These are phyloP conservation scores for Boletus coccyginus DNA, from an alignment of 768 basidiomycete species.

Conservation along the genomic window DNA sequence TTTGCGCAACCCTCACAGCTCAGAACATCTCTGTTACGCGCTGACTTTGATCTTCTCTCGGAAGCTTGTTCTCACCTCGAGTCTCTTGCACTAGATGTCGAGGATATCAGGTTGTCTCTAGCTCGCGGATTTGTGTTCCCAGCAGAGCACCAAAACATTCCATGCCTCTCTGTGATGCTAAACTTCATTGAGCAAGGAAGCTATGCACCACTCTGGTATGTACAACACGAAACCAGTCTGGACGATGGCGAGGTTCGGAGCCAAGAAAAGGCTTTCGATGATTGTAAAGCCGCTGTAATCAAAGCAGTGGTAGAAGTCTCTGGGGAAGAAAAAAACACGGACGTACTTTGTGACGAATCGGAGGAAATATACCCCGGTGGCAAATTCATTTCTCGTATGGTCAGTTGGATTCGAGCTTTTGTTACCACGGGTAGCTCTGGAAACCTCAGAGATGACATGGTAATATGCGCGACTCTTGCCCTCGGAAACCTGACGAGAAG, in stretches of 20 bases:
- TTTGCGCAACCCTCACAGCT: conserved; percentile 41
- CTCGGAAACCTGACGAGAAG: conserved; percentile 78
- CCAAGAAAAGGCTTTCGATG: conserved; percentile 71
- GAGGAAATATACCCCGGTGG: conserved; percentile 60
- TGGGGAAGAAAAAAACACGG: conserved; percentile 75
- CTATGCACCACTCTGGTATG: conserved; percentile 66
- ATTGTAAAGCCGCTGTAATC: conserved; percentile 83
- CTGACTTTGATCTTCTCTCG: conserved; percentile 72
- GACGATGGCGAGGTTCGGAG: conserved; percentile 47
- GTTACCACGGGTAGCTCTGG: conserved; percentile 36
- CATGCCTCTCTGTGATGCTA: conserved; percentile 62
- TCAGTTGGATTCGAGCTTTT: conserved; percentile 68
- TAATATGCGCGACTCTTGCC: conserved; percentile 78
- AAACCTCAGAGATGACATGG: conserved; percentile 63
- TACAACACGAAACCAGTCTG: conserved; percentile 31
- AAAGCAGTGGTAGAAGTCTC: conserved; percentile 84
- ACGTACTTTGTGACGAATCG: conserved; percentile 72
- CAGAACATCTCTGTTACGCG: conserved; percentile 47
- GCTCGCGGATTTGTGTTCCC: conserved; percentile 64
- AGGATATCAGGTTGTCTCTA: conserved; percentile 69
- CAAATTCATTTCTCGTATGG: conserved; percentile 68
- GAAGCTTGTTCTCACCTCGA: conserved; percentile 76
- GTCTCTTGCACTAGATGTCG: conserved; percentile 73
- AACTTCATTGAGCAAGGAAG: conserved; percentile 72
- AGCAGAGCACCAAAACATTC: conserved; percentile 51